Evolutionary conservation across 73 alveolate genomes (phyloP).

Genomic region (Paramecium pentaurelia): DNA sequence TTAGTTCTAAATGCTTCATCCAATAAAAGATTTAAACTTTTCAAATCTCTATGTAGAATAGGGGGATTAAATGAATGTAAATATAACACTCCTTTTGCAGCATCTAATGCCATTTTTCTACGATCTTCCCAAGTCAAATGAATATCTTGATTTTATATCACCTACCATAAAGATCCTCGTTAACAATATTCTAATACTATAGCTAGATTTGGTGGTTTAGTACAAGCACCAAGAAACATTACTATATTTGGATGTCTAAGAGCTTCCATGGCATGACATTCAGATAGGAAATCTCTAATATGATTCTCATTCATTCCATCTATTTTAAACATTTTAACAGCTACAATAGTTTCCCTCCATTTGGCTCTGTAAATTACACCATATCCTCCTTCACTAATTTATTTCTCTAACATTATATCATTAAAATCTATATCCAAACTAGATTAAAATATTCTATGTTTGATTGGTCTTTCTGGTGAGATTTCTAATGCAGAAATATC

Average conservation of each 20-base stretch:
- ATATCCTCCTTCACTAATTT: constrained; percentile 95
- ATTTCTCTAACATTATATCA: constrained; percentile 84
- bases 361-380: constrained; percentile 95
- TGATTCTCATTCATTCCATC: constrained; percentile 90
- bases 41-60: constrained; percentile 96
- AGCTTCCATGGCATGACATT: constrained; percentile 95
- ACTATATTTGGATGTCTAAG: constrained; percentile 97
- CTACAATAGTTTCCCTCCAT: constrained; percentile 97
- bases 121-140: constrained; percentile 91
- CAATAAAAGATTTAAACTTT: constrained; percentile 92
- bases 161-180: constrained; percentile 95
- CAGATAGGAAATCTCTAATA: constrained; percentile 92
- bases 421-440: constrained; percentile 86
- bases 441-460: constrained; percentile 68
- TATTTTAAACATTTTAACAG: constrained; percentile 93
- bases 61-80: constrained; percentile 95
- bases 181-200: constrained; percentile 93
- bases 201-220: constrained; percentile 94
- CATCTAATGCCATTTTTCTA: constrained; percentile 93
- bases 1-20: constrained; percentile 94
- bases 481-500: constrained; percentile 55
- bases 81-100: constrained; percentile 96
- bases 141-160: constrained; percentile 81
- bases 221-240: constrained; percentile 93
- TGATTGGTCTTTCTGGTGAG: constrained; percentile 61